Evolutionary conservation across 345 rosid species (phyloP).

Genomic region (Murraya paniculata): DNA sequence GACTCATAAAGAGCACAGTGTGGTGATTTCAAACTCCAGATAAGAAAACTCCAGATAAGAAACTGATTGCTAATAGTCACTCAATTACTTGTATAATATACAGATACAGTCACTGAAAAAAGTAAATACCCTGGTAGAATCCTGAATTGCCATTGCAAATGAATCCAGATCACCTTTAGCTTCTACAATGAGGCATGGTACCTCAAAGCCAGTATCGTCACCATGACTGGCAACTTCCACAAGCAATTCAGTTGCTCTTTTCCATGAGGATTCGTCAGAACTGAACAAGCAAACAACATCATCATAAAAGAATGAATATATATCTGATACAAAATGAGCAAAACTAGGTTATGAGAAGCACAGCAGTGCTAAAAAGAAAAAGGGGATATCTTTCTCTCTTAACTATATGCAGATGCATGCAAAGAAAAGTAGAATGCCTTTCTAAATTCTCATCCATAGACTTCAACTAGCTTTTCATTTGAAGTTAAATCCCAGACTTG

Average conservation of each 20-base stretch:
- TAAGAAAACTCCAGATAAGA: background rate
- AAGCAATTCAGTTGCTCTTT: constrained; percentile 79
- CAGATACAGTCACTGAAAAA: background rate
- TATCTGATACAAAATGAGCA: background rate
- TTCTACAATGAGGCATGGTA: constrained; percentile 92
- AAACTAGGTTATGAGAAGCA: background rate
- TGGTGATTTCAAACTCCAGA: background rate
- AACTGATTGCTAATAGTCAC: background rate
- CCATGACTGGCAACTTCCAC: constrained; percentile 89
- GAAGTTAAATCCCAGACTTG: background rate
- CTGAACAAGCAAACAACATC: constrained; percentile 33
- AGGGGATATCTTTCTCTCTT: background rate
- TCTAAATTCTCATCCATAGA: background rate
- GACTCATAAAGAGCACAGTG: background rate
- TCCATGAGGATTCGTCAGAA: constrained; percentile 83
- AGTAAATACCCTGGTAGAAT: constrained; percentile 79
- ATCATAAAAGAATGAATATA: background rate
- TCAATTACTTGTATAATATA: background rate
- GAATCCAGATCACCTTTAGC: constrained; percentile 95
- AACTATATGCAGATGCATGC: background rate
- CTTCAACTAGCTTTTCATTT: background rate
- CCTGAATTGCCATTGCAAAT: constrained; percentile 89
- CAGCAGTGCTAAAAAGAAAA: background rate
- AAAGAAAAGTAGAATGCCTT: background rate
- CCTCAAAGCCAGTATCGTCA: constrained; percentile 88